Conservation (phyloP, 805 yeast species). For the Scheffersomyces stipitis region DNA sequence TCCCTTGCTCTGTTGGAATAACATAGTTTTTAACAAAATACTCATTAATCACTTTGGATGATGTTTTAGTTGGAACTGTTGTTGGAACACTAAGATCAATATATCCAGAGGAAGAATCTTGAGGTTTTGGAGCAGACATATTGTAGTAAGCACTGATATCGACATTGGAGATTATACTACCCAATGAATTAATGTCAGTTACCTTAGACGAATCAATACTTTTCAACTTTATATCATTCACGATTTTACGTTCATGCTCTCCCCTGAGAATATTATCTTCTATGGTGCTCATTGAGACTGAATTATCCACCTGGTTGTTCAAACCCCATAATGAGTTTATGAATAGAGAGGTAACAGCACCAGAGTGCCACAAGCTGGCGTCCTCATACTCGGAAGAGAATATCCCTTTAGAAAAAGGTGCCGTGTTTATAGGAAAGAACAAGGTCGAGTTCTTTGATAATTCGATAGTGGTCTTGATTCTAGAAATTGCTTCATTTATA, state of each 20-base stretch:
- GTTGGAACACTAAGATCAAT: neutral
- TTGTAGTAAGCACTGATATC: conserved; percentile 15
- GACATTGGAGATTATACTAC: conserved; percentile 11
- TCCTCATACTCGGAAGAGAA: conserved; percentile 10
- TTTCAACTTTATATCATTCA: conserved; percentile 33
- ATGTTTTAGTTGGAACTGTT: neutral
- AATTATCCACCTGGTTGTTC: conserved; percentile 32
- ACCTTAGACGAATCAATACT: conserved; percentile 7
- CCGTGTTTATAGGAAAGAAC: conserved; percentile 51
- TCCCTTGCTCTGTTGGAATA: neutral
- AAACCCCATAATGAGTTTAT: conserved; percentile 46
- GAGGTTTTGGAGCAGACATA: conserved; percentile 2
- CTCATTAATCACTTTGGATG: neutral
- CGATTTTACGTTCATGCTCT: conserved; percentile 47
- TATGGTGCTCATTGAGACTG: conserved; percentile 43
- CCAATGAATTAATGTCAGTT: conserved; percentile 4
- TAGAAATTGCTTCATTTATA: conserved; percentile 23
- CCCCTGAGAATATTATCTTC: conserved; percentile 42
- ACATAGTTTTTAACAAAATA: conserved; percentile 9
- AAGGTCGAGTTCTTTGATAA: conserved; percentile 51
- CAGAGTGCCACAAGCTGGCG: conserved; percentile 43
- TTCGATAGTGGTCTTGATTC: conserved; percentile 47
- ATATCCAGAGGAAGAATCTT: no score
- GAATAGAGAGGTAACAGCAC: conserved; percentile 28
- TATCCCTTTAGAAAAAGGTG: conserved; percentile 2